A percentile compares a stretch with the other conserved stretches of the same genome.
Evolutionary conservation across 73 alveolate species (phyloP).

Genomic region (Vitrella brassicaformis): DNA sequence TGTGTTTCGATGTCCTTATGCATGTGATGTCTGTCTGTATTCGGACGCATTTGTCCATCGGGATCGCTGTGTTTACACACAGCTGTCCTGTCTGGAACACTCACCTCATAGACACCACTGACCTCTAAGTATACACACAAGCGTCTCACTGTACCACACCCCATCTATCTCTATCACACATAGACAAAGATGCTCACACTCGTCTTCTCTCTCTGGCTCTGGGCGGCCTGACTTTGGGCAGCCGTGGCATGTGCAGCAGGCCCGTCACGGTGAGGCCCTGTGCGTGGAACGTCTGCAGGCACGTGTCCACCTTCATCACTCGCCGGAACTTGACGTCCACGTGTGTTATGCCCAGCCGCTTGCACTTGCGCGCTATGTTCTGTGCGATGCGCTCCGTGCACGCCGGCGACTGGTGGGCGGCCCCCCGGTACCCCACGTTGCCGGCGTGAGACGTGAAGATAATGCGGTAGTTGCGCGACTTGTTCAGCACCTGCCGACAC

Average conservation of each 20-base stretch:
- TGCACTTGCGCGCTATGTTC: not conserved
- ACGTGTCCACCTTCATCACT: not conserved
- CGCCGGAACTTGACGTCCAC: not conserved
- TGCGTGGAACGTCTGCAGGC: not conserved
- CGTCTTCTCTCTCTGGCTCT: too few relatives aligned
- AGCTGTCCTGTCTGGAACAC: too few relatives aligned
- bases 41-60: too few relatives aligned
- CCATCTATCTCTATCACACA: too few relatives aligned
- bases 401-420: not conserved
- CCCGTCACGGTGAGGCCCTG: not conserved
- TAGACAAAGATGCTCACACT: too few relatives aligned
- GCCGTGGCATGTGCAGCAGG: not conserved
- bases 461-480: not conserved
- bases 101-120: too few relatives aligned
- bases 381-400: not conserved
- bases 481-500: not conserved
- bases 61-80: too few relatives aligned
- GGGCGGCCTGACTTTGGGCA: too few relatives aligned
- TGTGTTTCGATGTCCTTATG: too few relatives aligned
- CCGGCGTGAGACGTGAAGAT: not conserved
- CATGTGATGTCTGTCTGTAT: too few relatives aligned
- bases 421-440: not conserved
- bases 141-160: too few relatives aligned
- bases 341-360: not conserved
- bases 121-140: too few relatives aligned